Percentiles rank a stretch among this genome's conserved stretches.
phyloP scores from a whole-genome alignment of 768 basidiomycete species.

The Lactifluus volemus region DNA sequence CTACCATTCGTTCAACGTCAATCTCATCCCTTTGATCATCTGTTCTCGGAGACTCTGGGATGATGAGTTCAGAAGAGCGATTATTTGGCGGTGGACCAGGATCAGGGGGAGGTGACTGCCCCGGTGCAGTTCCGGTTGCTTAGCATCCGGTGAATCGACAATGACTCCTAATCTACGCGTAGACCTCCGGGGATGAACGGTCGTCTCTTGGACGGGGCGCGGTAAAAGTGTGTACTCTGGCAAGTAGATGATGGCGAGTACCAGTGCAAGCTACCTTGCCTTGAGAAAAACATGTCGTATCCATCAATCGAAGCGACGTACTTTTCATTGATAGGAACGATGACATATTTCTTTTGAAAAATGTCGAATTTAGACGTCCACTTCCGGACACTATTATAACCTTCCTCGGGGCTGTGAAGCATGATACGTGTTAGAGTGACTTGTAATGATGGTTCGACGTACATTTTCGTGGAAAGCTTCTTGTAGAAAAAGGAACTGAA shows the following conservation, averaged over 20 bases:
- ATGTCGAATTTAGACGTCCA: conserved; percentile 90
- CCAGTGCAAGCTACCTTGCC: conserved; percentile 73
- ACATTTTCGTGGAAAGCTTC: conserved; percentile 73
- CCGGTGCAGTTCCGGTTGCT: neutral
- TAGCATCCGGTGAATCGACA: neutral
- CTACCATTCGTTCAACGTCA: conserved; percentile 17
- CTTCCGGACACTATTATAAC: conserved; percentile 80
- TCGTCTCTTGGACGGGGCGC: conserved; percentile 25
- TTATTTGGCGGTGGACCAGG: conserved; percentile 3
- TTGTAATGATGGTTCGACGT: conserved; percentile 16
- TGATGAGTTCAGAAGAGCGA: neutral
- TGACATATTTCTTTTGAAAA: conserved; percentile 86
- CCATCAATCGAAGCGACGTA: conserved; percentile 29
- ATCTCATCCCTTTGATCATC: conserved; percentile 14
- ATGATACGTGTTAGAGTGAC: neutral
- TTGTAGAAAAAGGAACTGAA: conserved; percentile 99
- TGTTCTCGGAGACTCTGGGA: conserved; percentile 8
- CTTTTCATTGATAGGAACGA: conserved; percentile 97
- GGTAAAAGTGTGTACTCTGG: conserved; percentile 55
- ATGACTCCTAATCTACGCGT: conserved; percentile 6
- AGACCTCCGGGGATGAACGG: conserved; percentile 6
- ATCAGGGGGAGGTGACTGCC: neutral
- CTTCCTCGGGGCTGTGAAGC: conserved; percentile 40
- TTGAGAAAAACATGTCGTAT: neutral
- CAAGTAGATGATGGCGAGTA: conserved; percentile 89